phyloP scores from a whole-genome alignment of 1,284 basidiomycete species.

The Boletus hoseneyae region DNA sequence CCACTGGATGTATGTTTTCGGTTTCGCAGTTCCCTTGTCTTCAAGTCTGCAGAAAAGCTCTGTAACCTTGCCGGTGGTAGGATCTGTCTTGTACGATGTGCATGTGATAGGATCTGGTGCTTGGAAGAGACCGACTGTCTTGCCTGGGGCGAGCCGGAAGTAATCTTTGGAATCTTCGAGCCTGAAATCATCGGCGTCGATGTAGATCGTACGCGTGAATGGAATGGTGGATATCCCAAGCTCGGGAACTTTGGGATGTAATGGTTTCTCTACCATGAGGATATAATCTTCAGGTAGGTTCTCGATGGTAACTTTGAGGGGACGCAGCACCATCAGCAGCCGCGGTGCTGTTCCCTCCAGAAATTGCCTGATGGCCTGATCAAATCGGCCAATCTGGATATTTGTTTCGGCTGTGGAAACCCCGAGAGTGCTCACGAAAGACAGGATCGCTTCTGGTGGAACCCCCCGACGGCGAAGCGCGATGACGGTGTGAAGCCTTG shows the following conservation, averaged over 20 bases:
- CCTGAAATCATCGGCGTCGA: slow-evolving; percentile 94
- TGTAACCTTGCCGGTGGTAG: slow-evolving; percentile 64
- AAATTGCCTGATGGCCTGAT: slow-evolving; percentile 85
- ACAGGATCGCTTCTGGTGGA: slow-evolving; percentile 91
- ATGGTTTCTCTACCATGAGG: slow-evolving; percentile 82
- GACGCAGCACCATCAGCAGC: slow-evolving; percentile 89
- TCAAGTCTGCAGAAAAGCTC: slow-evolving; percentile 84
- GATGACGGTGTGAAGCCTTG: slow-evolving; percentile 96
- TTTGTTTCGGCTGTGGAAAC: slow-evolving; percentile 86
- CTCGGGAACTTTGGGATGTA: slow-evolving; percentile 92
- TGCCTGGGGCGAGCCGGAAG: slow-evolving; percentile 96
- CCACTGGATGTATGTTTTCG: slow-evolving; percentile 98
- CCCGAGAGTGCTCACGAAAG: slow-evolving; percentile 91
- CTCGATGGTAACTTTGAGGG: slow-evolving; percentile 88
- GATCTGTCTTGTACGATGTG: slow-evolving; percentile 79
- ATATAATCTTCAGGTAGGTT: slow-evolving; percentile 89
- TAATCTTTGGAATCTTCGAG: slow-evolving; percentile 91
- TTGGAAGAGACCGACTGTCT: slow-evolving; percentile 95
- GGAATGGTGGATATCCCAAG: slow-evolving; percentile 84
- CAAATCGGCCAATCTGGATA: slow-evolving; percentile 88
- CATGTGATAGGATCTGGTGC: slow-evolving; percentile 96
- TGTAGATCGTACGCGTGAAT: slow-evolving; percentile 89
- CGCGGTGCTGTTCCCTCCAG: slow-evolving; percentile 89
- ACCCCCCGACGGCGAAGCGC: slow-evolving; percentile 93
- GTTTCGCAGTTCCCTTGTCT: slow-evolving; percentile 72